These are phyloP conservation scores for Cyclotella baltica DNA, from an alignment of 108 stramenopile species.

Conservation along the genomic window DNA sequence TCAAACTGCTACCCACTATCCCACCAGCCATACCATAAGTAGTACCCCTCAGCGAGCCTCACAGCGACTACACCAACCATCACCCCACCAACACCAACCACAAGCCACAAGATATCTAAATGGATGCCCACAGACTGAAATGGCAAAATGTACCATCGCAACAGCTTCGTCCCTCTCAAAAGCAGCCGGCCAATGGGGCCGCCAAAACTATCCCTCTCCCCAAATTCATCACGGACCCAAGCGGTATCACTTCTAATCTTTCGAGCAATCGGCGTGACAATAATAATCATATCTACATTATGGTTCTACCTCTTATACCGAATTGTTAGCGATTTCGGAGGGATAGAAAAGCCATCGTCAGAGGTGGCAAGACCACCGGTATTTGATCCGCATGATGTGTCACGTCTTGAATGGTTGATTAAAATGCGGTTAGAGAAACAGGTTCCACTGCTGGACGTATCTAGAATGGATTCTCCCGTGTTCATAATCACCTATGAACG, in stretches of 20 bases:
- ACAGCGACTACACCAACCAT: too few species aligned
- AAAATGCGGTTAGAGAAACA: background rate
- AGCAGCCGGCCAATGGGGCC: background rate
- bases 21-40: too few species aligned
- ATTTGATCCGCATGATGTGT: background rate
- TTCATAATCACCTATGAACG: constrained; percentile 85
- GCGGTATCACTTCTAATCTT: constrained; percentile 20
- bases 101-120: too few species aligned
- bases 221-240: background rate
- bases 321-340: constrained; percentile 25
- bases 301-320: constrained; percentile 41
- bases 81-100: too few species aligned
- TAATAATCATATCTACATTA: constrained; percentile 30
- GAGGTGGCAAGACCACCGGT: constrained; percentile 33
- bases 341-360: background rate
- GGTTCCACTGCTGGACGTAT: constrained; percentile 25
- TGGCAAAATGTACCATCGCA: too few species aligned
- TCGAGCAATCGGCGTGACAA: constrained; percentile 29
- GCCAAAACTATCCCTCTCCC: background rate
- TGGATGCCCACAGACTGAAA: too few species aligned
- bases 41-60: too few species aligned
- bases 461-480: constrained; percentile 66
- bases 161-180: too few species aligned
- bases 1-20: too few species aligned
- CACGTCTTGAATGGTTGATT: constrained; percentile 14